A percentile compares a stretch with the other conserved stretches of the same genome.
Evolutionary conservation across 2,329 filamentous ascomycete species (phyloP).

Genomic region (Aspergillus sp.): DNA sequence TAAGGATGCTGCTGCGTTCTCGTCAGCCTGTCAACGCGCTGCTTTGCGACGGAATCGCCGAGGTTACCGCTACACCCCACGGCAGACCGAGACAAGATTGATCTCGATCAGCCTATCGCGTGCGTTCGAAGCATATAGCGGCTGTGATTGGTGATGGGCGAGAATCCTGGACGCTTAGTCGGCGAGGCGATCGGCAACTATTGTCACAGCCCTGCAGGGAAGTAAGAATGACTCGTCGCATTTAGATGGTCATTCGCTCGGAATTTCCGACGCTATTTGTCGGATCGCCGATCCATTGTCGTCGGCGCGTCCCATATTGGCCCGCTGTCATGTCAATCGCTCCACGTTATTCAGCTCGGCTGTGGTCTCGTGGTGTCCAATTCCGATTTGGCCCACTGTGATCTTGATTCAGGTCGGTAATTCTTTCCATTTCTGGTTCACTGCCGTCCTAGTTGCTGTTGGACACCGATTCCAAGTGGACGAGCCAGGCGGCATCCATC

Average conservation of each 20-base stretch:
- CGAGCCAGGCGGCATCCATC: neutral
- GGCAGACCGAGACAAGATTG: conserved; percentile 7
- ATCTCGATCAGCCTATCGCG: neutral
- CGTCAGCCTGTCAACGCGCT: too few species aligned
- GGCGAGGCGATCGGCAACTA: neutral
- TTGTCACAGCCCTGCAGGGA: neutral
- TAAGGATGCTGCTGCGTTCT: conserved; percentile 1
- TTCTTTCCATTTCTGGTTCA: neutral
- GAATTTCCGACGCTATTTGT: too few species aligned
- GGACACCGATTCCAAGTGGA: neutral
- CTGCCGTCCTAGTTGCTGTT: neutral
- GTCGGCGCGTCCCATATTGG: neutral
- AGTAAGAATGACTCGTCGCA: neutral
- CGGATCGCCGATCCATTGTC: neutral
- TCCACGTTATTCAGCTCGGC: too few species aligned
- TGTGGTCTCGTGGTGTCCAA: too few species aligned
- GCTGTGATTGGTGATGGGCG: neutral
- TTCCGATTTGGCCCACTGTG: too few species aligned
- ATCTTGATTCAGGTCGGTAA: neutral
- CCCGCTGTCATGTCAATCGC: too few species aligned
- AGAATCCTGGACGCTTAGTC: neutral
- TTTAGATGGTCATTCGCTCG: too few species aligned
- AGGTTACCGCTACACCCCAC: conserved; percentile 5
- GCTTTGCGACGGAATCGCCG: conserved; percentile 1
- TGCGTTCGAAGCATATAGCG: neutral